Conservation (phyloP, 2,329 filamentous ascomycete species). For the Lachnellula cervina region DNA sequence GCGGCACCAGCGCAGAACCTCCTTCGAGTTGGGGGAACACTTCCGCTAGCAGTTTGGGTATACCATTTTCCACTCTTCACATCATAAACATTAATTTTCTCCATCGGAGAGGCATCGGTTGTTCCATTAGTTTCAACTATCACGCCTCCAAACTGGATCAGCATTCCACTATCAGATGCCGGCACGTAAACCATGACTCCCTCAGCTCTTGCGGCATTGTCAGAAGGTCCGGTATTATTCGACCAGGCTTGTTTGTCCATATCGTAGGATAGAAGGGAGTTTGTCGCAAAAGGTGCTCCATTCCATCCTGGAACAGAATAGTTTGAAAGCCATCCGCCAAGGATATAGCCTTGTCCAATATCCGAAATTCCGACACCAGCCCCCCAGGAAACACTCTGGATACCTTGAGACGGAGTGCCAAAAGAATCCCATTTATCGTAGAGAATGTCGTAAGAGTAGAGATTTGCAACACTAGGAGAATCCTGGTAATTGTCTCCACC, state of each 20-base stretch:
- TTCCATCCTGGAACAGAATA: slow-evolving; percentile 47
- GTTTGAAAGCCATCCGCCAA: slow-evolving; percentile 58
- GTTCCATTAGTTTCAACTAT: slow-evolving; percentile 43
- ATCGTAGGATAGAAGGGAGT: slow-evolving; percentile 49
- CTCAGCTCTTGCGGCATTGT: slow-evolving; percentile 50
- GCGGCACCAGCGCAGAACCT: slow-evolving; percentile 58
- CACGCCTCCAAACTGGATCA: slow-evolving; percentile 59
- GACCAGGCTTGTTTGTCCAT: slow-evolving; percentile 48
- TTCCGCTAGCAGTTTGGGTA: slow-evolving; percentile 50
- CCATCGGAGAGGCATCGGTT: slow-evolving; percentile 40
- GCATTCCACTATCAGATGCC: slow-evolving; percentile 52
- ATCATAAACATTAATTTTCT: slow-evolving; percentile 55
- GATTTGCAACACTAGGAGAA: slow-evolving; percentile 41
- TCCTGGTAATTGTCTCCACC: slow-evolving; percentile 50
- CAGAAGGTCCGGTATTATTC: slow-evolving; percentile 48
- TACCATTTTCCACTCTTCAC: slow-evolving; percentile 57
- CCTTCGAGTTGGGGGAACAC: slow-evolving; percentile 47
- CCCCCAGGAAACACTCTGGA: slow-evolving; percentile 50
- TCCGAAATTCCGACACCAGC: slow-evolving; percentile 51
- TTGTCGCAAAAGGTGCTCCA: slow-evolving; percentile 43
- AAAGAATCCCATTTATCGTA: slow-evolving; percentile 51
- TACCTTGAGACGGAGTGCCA: slow-evolving; percentile 32
- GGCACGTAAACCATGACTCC: slow-evolving; percentile 57
- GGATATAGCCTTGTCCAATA: slow-evolving; percentile 54
- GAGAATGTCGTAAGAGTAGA: slow-evolving; percentile 55